phyloP scores from a whole-genome alignment of 75 land plant species.

The Picea sitchensis region DNA sequence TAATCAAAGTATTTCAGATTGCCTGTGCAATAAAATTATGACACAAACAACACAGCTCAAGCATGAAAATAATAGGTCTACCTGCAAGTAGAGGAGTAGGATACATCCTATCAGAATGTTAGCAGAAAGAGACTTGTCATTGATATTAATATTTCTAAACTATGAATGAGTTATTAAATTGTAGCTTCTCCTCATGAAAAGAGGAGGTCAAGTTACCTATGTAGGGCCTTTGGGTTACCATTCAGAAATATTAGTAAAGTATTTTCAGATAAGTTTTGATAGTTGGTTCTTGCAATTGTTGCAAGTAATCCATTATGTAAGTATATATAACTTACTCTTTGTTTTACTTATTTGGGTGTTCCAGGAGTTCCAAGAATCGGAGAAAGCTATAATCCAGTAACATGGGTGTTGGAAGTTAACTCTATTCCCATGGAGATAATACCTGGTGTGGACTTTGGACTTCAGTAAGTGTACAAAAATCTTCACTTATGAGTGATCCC shows the following conservation, averaged over 20 bases:
- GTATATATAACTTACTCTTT: too few relatives aligned
- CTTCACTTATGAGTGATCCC: constrained; percentile 43
- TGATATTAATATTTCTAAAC: too few relatives aligned
- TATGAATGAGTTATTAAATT: too few relatives aligned
- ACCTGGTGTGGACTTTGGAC: constrained; percentile 24
- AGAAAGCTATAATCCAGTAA: constrained; percentile 70
- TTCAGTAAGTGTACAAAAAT: constrained; percentile 51
- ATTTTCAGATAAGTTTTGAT: constrained; percentile 26
- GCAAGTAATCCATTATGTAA: not conserved
- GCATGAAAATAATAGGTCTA: too few relatives aligned
- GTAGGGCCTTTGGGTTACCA: constrained; percentile 36
- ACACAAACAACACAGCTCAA: too few relatives aligned
- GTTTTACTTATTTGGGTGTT: too few relatives aligned
- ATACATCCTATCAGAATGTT: too few relatives aligned
- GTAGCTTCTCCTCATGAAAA: constrained; percentile 44
- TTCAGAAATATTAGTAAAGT: constrained; percentile 32
- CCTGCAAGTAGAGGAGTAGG: too few relatives aligned
- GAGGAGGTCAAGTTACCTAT: constrained; percentile 50
- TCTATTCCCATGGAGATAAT: constrained; percentile 30
- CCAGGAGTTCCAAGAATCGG: constrained; percentile 45
- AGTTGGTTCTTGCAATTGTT: not conserved
- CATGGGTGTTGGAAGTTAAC: constrained; percentile 73
- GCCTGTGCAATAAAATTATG: too few relatives aligned
- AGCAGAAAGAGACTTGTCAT: too few relatives aligned
- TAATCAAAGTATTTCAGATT: too few relatives aligned